Percentiles rank a stretch among this genome's conserved stretches.
These are phyloP conservation scores for Grosmannia huntii DNA, from an alignment of 2,329 filamentous ascomycete species.

Conservation along the genomic window DNA sequence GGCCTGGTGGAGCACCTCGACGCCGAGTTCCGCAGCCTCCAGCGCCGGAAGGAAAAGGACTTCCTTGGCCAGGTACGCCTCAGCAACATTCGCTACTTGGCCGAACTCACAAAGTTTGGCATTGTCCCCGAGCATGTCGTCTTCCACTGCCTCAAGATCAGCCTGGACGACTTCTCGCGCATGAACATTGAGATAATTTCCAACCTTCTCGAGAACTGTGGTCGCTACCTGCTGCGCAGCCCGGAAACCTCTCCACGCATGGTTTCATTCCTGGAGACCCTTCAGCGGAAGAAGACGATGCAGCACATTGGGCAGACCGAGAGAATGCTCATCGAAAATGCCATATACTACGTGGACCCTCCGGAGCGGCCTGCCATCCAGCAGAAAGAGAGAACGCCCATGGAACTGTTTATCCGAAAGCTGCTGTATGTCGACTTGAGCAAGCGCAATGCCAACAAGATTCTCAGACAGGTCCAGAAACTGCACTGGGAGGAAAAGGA, in stretches of 20 bases:
- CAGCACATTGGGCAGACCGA: conserved; percentile 93
- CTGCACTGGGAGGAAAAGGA: conserved; percentile 96
- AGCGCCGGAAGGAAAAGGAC: conserved; percentile 94
- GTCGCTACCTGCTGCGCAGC: conserved; percentile 83
- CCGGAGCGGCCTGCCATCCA: conserved; percentile 87
- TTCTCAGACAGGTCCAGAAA: conserved; percentile 86
- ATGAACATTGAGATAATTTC: conserved; percentile 99
- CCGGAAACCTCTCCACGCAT: conserved; percentile 88
- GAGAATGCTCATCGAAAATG: conserved; percentile 96
- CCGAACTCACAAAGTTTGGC: conserved; percentile 94
- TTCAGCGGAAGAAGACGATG: conserved; percentile 90
- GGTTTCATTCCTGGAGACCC: conserved; percentile 83
- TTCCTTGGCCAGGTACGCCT: conserved; percentile 89
- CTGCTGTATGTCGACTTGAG: conserved; percentile 88
- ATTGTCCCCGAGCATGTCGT: conserved; percentile 97
- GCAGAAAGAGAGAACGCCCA: conserved; percentile 89
- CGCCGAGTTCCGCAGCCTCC: conserved; percentile 90
- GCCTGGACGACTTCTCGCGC: conserved; percentile 89
- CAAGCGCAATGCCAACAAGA: conserved; percentile 85
- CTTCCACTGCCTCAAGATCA: conserved; percentile 96
- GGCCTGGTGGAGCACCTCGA: conserved; percentile 85
- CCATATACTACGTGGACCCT: conserved; percentile 94
- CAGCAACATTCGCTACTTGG: conserved; percentile 92
- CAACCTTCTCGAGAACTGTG: conserved; percentile 90
- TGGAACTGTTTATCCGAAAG: conserved; percentile 86